phyloP scores from a whole-genome alignment of 306 rosid species.

The Quercus parvula region DNA sequence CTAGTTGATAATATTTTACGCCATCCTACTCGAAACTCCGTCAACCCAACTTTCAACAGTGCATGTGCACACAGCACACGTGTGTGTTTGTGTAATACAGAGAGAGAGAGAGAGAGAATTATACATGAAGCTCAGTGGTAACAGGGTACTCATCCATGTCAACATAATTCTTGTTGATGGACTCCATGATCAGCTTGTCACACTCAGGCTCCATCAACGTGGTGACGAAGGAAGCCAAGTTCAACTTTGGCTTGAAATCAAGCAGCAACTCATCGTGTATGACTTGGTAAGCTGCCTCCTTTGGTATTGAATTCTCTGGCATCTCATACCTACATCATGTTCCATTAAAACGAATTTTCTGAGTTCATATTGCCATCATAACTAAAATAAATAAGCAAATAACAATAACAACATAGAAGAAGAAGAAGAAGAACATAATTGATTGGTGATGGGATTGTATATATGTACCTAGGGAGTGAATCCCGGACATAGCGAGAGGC shows the following conservation, averaged over 20 bases:
- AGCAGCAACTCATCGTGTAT: conserved; percentile 62
- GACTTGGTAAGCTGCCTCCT: conserved; percentile 54
- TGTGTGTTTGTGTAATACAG: neutral
- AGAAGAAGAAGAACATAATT: neutral
- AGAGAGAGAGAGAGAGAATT: neutral
- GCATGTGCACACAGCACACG: neutral
- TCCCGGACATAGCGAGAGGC: conserved; percentile 43
- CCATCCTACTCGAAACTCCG: neutral
- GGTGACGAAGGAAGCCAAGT: conserved; percentile 80
- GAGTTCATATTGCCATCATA: no score
- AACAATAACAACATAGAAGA: neutral
- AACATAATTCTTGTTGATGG: conserved; percentile 73
- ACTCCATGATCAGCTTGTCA: conserved; percentile 66
- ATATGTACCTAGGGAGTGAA: conserved; percentile 24
- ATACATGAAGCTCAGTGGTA: conserved; percentile 72
- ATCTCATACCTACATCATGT: conserved; percentile 8
- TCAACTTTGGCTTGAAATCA: conserved; percentile 62
- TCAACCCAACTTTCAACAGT: neutral
- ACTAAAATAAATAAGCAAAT: no score
- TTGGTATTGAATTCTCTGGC: conserved; percentile 58
- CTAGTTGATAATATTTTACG: neutral
- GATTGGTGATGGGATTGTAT: neutral
- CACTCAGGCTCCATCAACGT: conserved; percentile 86
- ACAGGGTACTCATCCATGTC: conserved; percentile 79
- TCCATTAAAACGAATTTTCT: neutral